These are phyloP conservation scores for Penicillium sp. DNA, from an alignment of 2,329 filamentous ascomycete species.

Conservation along the genomic window DNA sequence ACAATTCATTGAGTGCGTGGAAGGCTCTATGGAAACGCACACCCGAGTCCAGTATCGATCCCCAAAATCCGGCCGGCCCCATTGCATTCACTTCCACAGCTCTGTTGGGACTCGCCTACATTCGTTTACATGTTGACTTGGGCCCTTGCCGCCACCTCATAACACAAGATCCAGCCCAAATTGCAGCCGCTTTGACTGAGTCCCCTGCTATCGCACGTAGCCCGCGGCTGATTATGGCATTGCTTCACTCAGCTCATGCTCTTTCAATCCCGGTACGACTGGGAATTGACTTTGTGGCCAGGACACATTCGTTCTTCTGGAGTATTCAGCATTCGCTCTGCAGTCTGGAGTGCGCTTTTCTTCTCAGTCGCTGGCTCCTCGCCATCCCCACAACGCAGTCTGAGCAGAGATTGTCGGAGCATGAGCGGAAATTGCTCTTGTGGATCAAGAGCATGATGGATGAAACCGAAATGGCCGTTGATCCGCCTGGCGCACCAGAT, in stretches of 20 bases:
- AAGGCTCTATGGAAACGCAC: conserved; percentile 47
- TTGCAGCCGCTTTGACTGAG: conserved; percentile 40
- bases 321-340: conserved; percentile 49
- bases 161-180: conserved; percentile 40
- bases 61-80: conserved; percentile 45
- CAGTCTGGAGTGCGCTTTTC: conserved; percentile 47
- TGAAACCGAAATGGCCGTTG: conserved; percentile 42
- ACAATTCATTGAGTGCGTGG: conserved; percentile 44
- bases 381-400: conserved; percentile 37
- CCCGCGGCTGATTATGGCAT: conserved; percentile 42
- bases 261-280: conserved; percentile 48
- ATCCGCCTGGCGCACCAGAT: conserved; percentile 32
- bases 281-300: conserved; percentile 47
- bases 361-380: conserved; percentile 41
- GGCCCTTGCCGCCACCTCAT: conserved; percentile 42
- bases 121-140: conserved; percentile 41
- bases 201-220: conserved; percentile 38
- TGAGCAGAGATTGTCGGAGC: conserved; percentile 39
- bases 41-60: conserved; percentile 47
- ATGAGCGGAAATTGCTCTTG: conserved; percentile 40
- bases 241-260: conserved; percentile 48
- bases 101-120: conserved; percentile 41
- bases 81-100: conserved; percentile 47
- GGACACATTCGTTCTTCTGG: conserved; percentile 49
- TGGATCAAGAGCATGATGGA: conserved; percentile 46